Conservation (phyloP, 2,329 filamentous ascomycete species). For the Canariomyces notabilis region DNA sequence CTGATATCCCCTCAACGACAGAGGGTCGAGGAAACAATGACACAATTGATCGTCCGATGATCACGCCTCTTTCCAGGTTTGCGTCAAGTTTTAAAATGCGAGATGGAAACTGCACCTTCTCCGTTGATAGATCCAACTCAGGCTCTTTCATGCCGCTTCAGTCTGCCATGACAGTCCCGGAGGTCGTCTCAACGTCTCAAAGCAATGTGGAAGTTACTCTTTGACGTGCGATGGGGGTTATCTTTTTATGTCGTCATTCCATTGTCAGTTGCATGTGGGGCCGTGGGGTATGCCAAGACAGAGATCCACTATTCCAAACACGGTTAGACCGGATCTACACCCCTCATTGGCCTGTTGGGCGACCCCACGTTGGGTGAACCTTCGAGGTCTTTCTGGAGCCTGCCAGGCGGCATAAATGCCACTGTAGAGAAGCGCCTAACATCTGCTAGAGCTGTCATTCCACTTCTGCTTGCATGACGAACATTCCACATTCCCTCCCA, state of each 20-base stretch:
- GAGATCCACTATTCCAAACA: conserved; percentile 2
- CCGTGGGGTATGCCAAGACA: too few relatives aligned
- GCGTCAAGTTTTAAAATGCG: not conserved
- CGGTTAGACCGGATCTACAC: conserved; percentile 1
- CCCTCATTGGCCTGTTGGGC: conserved; percentile 6
- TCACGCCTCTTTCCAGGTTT: not conserved
- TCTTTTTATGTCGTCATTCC: conserved; percentile 7
- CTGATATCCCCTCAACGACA: too few relatives aligned
- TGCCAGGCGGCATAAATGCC: conserved; percentile 12
- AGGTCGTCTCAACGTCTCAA: not conserved
- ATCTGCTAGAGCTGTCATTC: conserved; percentile 13
- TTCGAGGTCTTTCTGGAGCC: conserved; percentile 23
- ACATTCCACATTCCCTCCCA: too few relatives aligned
- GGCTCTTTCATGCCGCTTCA: not conserved
- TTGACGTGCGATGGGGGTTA: too few relatives aligned
- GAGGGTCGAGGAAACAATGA: not conserved
- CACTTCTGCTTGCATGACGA: too few relatives aligned
- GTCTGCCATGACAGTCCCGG: not conserved
- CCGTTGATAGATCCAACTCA: not conserved
- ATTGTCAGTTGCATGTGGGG: conserved; percentile 1
- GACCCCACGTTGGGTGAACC: conserved; percentile 18
- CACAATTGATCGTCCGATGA: not conserved
- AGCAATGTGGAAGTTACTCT: not conserved
- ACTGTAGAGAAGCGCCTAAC: conserved; percentile 3
- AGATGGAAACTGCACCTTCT: not conserved